phyloP scores from a whole-genome alignment of 805 yeast genomes.

The Barnettozyma sucrosica region DNA sequence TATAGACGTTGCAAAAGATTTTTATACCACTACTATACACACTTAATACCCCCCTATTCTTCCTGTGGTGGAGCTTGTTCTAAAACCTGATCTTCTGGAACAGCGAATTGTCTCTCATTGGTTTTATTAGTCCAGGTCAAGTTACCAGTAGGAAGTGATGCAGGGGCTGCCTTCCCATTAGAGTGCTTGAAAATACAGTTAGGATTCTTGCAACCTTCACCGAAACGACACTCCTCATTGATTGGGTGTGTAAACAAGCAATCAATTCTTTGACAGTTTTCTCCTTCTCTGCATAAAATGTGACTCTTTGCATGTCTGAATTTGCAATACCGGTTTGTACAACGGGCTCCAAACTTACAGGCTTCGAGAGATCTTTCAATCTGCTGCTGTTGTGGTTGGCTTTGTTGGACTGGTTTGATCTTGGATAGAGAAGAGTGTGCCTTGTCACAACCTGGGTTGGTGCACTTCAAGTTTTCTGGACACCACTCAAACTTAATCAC shows the following conservation, averaged over 20 bases:
- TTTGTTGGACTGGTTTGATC: slow-evolving; percentile 28
- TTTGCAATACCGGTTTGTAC: slow-evolving; percentile 75
- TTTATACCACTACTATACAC: not conserved
- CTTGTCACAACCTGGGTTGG: slow-evolving; percentile 53
- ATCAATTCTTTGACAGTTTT: slow-evolving; percentile 69
- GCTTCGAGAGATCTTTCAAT: slow-evolving; percentile 62
- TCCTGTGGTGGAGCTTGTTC: slow-evolving; percentile 57
- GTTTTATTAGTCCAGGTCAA: slow-evolving; percentile 33
- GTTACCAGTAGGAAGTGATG: slow-evolving; percentile 16
- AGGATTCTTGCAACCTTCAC: slow-evolving; percentile 64
- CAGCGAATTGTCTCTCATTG: slow-evolving; percentile 67
- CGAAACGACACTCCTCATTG: slow-evolving; percentile 74
- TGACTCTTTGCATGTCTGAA: slow-evolving; percentile 77
- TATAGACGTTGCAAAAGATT: not conserved
- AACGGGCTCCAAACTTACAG: slow-evolving; percentile 71
- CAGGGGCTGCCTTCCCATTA: slow-evolving; percentile 48
- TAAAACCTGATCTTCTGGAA: slow-evolving; percentile 66
- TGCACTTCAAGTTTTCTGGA: slow-evolving; percentile 59
- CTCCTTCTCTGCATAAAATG: slow-evolving; percentile 77
- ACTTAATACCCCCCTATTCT: not conserved
- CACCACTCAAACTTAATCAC: slow-evolving; percentile 74
- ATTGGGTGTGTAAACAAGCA: slow-evolving; percentile 83
- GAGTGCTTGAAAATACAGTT: slow-evolving; percentile 78
- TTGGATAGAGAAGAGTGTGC: slow-evolving; percentile 80
- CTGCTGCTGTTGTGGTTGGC: slow-evolving; percentile 21